These are phyloP conservation scores for Jatropha curcas DNA, from an alignment of 345 rosid genomes.

Conservation along the genomic window DNA sequence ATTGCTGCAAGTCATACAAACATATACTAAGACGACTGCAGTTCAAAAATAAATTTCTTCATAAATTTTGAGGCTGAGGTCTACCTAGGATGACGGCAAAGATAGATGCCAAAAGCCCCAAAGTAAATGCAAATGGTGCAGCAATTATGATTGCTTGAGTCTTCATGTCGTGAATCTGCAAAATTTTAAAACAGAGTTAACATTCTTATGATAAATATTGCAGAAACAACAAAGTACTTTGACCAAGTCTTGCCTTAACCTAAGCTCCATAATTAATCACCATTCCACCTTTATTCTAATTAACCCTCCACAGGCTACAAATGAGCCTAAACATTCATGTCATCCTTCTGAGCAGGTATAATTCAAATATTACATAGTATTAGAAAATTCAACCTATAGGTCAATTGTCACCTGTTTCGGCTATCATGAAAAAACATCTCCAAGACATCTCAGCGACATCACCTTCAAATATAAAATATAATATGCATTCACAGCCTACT, in stretches of 20 bases:
- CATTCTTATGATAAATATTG: not conserved
- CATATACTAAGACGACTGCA: not conserved
- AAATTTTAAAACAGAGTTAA: conserved; percentile 20
- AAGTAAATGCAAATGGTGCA: conserved; percentile 79
- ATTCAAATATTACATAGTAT: not conserved
- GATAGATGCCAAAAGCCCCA: conserved; percentile 69
- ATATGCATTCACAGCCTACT: not conserved
- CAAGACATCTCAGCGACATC: not conserved
- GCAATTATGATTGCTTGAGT: conserved; percentile 67
- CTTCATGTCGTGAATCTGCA: conserved; percentile 65
- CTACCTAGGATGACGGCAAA: conserved; percentile 79
- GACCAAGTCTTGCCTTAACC: not conserved
- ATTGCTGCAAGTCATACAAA: conserved; percentile 52
- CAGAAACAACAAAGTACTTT: not conserved
- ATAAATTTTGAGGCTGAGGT: conserved; percentile 12
- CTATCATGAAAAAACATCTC: not conserved
- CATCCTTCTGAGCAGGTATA: not conserved
- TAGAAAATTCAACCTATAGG: not conserved
- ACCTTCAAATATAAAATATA: not conserved
- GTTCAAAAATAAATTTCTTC: not conserved
- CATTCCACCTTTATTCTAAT: not conserved
- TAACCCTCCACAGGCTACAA: not conserved
- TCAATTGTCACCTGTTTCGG: not conserved
- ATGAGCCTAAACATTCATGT: not conserved
- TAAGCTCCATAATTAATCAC: not conserved